These are phyloP conservation scores for Hyphopichia burtonii DNA, from an alignment of 1,139 yeast species.

Conservation along the genomic window DNA sequence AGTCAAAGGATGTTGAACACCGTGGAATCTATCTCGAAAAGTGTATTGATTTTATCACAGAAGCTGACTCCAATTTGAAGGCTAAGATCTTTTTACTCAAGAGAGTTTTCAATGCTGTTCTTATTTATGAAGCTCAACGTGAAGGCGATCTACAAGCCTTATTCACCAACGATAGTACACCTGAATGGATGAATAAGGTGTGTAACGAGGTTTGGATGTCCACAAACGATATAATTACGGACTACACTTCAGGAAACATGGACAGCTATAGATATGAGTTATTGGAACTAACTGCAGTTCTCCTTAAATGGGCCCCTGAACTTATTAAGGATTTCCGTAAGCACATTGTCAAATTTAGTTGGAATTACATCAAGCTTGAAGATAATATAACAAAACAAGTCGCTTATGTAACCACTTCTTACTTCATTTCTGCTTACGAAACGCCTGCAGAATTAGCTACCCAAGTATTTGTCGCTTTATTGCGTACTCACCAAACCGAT, in stretches of 20 bases:
- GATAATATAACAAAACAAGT: slow-evolving; percentile 90
- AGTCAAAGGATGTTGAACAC: slow-evolving; percentile 43
- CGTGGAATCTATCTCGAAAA: slow-evolving; percentile 54
- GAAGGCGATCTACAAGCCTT: slow-evolving; percentile 51
- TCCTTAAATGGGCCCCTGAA: slow-evolving; percentile 69
- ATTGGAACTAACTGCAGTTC: slow-evolving; percentile 75
- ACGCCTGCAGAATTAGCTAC: slow-evolving; percentile 88
- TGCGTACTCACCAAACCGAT: slow-evolving; percentile 84
- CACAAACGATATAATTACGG: slow-evolving; percentile 50
- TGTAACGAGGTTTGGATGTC: slow-evolving; percentile 74
- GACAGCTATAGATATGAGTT: slow-evolving; percentile 78
- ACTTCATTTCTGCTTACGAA: slow-evolving; percentile 84
- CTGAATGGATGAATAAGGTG: slow-evolving; percentile 64
- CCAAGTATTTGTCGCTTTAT: slow-evolving; percentile 86
- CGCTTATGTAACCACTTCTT: slow-evolving; percentile 86
- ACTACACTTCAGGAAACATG: slow-evolving; percentile 64
- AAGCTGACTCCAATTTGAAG: slow-evolving; percentile 39
- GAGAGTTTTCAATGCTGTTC: slow-evolving; percentile 62
- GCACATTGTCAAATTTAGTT: slow-evolving; percentile 88
- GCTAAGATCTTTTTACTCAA: slow-evolving; percentile 66
- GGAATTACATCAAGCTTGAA: slow-evolving; percentile 90
- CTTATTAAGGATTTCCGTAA: slow-evolving; percentile 66
- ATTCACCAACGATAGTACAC: slow-evolving; percentile 32
- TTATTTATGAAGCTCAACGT: slow-evolving; percentile 60
- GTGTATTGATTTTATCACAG: slow-evolving; percentile 49